These are phyloP conservation scores for Craterostigma plantagineum DNA, from an alignment of 257 asterid species.

Conservation along the genomic window DNA sequence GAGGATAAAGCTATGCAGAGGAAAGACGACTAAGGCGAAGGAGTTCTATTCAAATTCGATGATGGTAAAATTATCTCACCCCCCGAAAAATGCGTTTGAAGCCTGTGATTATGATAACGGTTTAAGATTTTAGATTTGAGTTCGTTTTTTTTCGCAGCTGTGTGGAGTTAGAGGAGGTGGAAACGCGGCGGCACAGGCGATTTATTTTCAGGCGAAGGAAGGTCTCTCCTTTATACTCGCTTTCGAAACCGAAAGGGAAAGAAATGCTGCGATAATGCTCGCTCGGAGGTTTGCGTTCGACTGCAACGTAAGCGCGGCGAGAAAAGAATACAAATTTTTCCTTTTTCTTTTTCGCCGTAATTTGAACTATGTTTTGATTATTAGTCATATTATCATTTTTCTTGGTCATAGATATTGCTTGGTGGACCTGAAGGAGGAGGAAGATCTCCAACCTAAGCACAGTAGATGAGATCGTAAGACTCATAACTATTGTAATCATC, in stretches of 20 bases:
- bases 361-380: too few relatives aligned
- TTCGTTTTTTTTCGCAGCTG: slow-evolving; percentile 24
- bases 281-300: slow-evolving; percentile 83
- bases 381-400: too few relatives aligned
- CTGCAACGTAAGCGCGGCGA: slow-evolving; percentile 50
- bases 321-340: too few relatives aligned
- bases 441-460: too few relatives aligned
- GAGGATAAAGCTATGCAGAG: slow-evolving; percentile 78
- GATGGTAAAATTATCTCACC: slow-evolving; percentile 42
- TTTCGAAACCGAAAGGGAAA: slow-evolving; percentile 70
- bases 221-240: slow-evolving; percentile 62
- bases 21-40: slow-evolving; percentile 50
- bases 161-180: slow-evolving; percentile 98
- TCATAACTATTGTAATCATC: too few relatives aligned
- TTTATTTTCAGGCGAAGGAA: slow-evolving; percentile 57
- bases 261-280: slow-evolving; percentile 88
- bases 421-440: too few relatives aligned
- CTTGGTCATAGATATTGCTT: too few relatives aligned
- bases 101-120: too few relatives aligned
- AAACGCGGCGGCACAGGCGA: slow-evolving; percentile 87
- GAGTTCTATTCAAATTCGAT: slow-evolving; percentile 82
- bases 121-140: too few relatives aligned
- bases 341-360: too few relatives aligned
- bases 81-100: too few relatives aligned
- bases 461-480: too few relatives aligned